Evolutionary conservation across 1,284 basidiomycete species (phyloP), one percentile per base, ranked within the genome.

Genomic region (Ceratobasidium sp.): DNA sequence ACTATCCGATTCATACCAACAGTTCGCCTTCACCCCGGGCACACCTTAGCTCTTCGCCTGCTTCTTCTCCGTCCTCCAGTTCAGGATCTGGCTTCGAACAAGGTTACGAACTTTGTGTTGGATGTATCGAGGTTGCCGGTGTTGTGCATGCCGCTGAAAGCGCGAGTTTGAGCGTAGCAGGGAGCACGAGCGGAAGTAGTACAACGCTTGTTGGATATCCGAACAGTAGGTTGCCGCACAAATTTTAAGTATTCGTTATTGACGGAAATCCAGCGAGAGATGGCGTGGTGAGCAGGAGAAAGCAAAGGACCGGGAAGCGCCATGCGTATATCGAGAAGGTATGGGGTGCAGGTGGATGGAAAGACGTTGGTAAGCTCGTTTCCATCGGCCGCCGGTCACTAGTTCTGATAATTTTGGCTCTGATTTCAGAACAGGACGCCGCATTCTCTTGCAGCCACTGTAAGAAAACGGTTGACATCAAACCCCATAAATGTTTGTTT

Each of bases 311-410:
- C 56, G 74, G 73, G 80, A 84, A 94, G 77, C 88, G 95, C 26
- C 95, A 97, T 83, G 92, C 94, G 0, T 97, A 93, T 83, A 85
- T 90, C 62, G 95, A 96, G 85, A 94, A 93, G 84, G 88, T 93
- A 10, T 97, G 95, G 95, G 91, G 91, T 0, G 88, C 89, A 38
- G 86, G 86, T 61, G 93, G 42, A 28, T 97, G 95, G 96, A 91
- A 91, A 77, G 93, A 95, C 82, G 91, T 97, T 74, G 93, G 95
- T 95, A 83, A 81, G 93, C 28, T 42, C 4, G 40, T 26, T 28
- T 13, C 33, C 44, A 38, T 67, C 28, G 15, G 38, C 69, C 52
- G 10, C 23, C 61, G 50, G 10, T 26, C 54, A 23, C 61, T 20
- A 12, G 59, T 50, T 76, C 38, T 65, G 26, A 73, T 57, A 38